Evolutionary conservation across 2,329 filamentous ascomycete genomes (phyloP).

Genomic region (Cladosporium sp.): DNA sequence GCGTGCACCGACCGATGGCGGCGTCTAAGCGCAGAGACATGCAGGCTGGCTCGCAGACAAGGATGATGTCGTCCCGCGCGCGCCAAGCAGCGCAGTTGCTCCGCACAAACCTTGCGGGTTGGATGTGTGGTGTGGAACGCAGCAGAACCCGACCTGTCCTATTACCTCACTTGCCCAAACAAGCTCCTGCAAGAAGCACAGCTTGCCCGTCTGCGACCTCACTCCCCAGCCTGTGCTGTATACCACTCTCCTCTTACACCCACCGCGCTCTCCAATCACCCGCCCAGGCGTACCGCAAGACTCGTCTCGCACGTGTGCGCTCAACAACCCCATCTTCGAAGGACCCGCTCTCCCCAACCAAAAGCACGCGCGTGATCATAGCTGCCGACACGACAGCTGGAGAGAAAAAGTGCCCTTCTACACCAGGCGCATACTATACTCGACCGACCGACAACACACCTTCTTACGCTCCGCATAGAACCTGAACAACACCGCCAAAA

Average conservation of each 20-base stretch:
- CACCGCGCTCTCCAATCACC: not conserved
- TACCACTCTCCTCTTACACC: not conserved
- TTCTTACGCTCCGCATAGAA: constrained; percentile 1
- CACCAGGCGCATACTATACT: not conserved
- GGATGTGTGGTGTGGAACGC: not conserved
- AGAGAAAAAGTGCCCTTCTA: not conserved
- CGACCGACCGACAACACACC: constrained; percentile 1
- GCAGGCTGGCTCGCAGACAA: constrained; percentile 1
- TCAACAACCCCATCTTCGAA: not conserved
- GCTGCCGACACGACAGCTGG: not conserved
- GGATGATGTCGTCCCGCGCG: constrained; percentile 6
- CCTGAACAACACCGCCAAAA: constrained; percentile 20
- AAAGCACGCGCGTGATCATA: constrained; percentile 5
- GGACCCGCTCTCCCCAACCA: constrained; percentile 5
- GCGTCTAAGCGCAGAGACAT: constrained; percentile 2
- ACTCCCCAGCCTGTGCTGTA: not conserved
- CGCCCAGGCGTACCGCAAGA: not conserved
- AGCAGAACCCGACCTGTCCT: constrained; percentile 2
- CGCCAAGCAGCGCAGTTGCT: constrained; percentile 1
- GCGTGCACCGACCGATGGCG: constrained; percentile 5
- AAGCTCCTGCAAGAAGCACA: constrained; percentile 14
- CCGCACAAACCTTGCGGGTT: not conserved
- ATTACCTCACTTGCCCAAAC: constrained; percentile 13
- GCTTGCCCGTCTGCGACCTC: constrained; percentile 8
- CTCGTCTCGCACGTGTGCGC: not conserved